These are phyloP conservation scores for Yamadazyma pseudoaaseri DNA, from an alignment of 1,139 yeast species.

Conservation along the genomic window DNA sequence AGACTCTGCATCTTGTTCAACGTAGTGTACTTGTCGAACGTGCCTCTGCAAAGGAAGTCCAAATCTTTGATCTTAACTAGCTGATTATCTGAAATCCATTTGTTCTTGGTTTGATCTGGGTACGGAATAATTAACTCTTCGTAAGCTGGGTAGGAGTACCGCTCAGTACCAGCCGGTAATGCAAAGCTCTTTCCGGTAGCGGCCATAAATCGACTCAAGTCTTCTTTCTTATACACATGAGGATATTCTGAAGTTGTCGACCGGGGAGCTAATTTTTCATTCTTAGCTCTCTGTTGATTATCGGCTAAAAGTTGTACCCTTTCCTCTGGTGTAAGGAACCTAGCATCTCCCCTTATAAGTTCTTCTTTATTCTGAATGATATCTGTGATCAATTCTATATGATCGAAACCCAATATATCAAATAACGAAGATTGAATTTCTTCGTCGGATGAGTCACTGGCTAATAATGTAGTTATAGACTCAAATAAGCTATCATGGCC, in stretches of 20 bases:
- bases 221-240: slow-evolving; percentile 77
- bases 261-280: slow-evolving; percentile 49
- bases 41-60: slow-evolving; percentile 78
- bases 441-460: slow-evolving; percentile 46
- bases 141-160: slow-evolving; percentile 59
- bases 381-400: slow-evolving; percentile 72
- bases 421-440: slow-evolving; percentile 66
- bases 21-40: slow-evolving; percentile 77
- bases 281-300: slow-evolving; percentile 52
- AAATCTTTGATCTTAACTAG: slow-evolving; percentile 60
- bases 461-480: slow-evolving; percentile 26
- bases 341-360: slow-evolving; percentile 15
- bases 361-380: slow-evolving; percentile 53
- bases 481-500: slow-evolving; percentile 22
- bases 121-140: slow-evolving; percentile 82
- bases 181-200: slow-evolving; percentile 78
- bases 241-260: slow-evolving; percentile 63
- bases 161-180: slow-evolving; percentile 78
- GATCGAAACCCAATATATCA: slow-evolving; percentile 82
- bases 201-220: slow-evolving; percentile 59
- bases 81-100: slow-evolving; percentile 50
- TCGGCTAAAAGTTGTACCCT: slow-evolving; percentile 56
- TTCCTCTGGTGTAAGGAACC: slow-evolving; percentile 54
- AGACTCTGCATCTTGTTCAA: slow-evolving; percentile 90
- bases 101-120: slow-evolving; percentile 50